phyloP scores from a whole-genome alignment of 2,329 filamentous ascomycete genomes.

The Didymella pomorum region DNA sequence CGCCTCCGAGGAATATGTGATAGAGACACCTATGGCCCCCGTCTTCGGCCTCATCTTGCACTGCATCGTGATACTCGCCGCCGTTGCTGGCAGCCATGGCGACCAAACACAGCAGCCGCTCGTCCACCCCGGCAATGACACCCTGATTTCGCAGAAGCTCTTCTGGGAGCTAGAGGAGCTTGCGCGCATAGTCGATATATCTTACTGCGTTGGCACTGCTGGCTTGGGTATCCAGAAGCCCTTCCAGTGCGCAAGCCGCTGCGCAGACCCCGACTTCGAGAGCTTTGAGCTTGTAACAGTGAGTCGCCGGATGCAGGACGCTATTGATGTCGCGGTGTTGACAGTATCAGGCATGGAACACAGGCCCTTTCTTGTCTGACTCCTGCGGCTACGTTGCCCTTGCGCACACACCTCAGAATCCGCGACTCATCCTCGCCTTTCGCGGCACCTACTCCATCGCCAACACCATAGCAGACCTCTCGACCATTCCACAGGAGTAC shows the following conservation, averaged over 20 bases:
- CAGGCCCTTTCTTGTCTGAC: constrained; percentile 83
- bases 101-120: constrained; percentile 37
- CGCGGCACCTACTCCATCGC: constrained; percentile 93
- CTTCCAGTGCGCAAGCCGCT: constrained; percentile 85
- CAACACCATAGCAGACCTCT: constrained; percentile 90
- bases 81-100: constrained; percentile 19
- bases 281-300: constrained; percentile 76
- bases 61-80: constrained; percentile 28
- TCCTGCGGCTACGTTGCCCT: constrained; percentile 93
- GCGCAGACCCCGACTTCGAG: constrained; percentile 81
- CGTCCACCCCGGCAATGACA: constrained; percentile 40
- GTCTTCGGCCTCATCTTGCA: constrained; percentile 34
- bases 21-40: constrained; percentile 32
- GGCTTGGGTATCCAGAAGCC: constrained; percentile 84
- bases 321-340: constrained; percentile 13
- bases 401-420: constrained; percentile 69
- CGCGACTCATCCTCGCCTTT: constrained; percentile 84
- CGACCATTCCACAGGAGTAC: constrained; percentile 88
- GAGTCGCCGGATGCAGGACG: constrained; percentile 19
- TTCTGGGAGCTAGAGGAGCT: constrained; percentile 87
- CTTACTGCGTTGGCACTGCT: constrained; percentile 88
- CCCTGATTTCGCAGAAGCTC: constrained; percentile 66
- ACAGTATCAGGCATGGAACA: constrained; percentile 76
- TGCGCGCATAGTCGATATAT: constrained; percentile 89
- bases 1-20: constrained; percentile 42